A percentile compares a stretch with the other conserved stretches of the same genome.
Evolutionary conservation across 2,329 filamentous ascomycete genomes (phyloP).

Genomic region (Daldinia sp.): DNA sequence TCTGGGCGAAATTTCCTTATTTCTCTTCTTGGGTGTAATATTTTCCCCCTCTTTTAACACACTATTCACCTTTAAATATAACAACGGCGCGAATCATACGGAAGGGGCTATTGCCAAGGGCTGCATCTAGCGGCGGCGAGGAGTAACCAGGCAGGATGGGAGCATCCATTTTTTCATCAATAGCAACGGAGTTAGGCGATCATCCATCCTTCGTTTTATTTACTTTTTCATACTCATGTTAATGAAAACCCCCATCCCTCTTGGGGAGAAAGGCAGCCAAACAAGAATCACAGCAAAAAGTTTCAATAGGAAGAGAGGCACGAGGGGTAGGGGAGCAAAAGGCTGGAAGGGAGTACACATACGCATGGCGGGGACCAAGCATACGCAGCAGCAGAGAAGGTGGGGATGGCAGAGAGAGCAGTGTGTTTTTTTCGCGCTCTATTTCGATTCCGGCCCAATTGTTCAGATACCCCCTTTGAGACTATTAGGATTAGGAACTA

Average conservation of each 20-base stretch:
- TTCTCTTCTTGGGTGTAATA: slow-evolving; percentile 34
- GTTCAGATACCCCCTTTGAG: slow-evolving; percentile 35
- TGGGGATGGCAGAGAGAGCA: background rate
- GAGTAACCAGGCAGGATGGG: slow-evolving; percentile 21
- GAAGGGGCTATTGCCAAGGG: background rate
- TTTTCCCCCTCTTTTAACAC: slow-evolving; percentile 5
- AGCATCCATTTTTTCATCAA: slow-evolving; percentile 26
- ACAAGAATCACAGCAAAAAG: background rate
- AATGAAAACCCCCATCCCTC: background rate
- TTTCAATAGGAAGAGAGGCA: background rate
- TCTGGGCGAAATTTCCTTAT: slow-evolving; percentile 8
- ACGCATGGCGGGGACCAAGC: background rate
- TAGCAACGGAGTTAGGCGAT: slow-evolving; percentile 25
- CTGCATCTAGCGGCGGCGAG: slow-evolving; percentile 21
- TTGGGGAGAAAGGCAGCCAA: background rate
- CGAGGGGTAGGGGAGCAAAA: background rate
- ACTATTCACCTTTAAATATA: slow-evolving; percentile 8
- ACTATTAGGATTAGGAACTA: too few relatives aligned
- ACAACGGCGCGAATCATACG: slow-evolving; percentile 2
- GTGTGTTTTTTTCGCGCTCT: slow-evolving; percentile 7
- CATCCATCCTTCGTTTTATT: slow-evolving; percentile 27
- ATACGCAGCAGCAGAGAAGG: background rate
- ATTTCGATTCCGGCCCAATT: slow-evolving; percentile 17
- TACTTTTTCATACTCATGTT: slow-evolving; percentile 2
- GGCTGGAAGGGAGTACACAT: background rate